These are phyloP conservation scores for Chrysosphaeria jannelii DNA, from an alignment of 2,329 filamentous ascomycete species.

Conservation along the genomic window DNA sequence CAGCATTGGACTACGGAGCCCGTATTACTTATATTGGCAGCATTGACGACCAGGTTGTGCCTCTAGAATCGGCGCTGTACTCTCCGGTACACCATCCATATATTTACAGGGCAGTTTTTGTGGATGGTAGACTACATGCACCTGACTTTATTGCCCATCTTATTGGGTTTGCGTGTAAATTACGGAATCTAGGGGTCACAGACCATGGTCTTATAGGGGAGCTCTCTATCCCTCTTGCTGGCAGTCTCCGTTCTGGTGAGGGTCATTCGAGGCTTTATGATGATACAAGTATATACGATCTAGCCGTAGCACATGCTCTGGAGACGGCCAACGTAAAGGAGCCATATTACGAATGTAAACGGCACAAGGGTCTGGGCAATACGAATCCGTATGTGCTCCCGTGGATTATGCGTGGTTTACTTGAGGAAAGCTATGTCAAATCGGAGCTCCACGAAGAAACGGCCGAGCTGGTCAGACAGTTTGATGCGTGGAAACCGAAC, in stretches of 20 bases:
- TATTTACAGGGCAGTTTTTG: constrained; percentile 84
- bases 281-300: constrained; percentile 57
- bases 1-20: constrained; percentile 47
- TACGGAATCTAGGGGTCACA: constrained; percentile 73
- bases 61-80: constrained; percentile 77
- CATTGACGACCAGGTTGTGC: constrained; percentile 89
- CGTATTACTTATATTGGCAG: constrained; percentile 72
- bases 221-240: constrained; percentile 62
- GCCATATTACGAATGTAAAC: constrained; percentile 18
- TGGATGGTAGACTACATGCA: constrained; percentile 73
- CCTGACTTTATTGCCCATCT: constrained; percentile 85
- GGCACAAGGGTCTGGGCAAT: constrained; percentile 17
- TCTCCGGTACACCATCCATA: constrained; percentile 68
- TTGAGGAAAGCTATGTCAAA: constrained; percentile 79
- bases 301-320: constrained; percentile 41
- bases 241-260: constrained; percentile 71
- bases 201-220: constrained; percentile 87
- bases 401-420: constrained; percentile 77
- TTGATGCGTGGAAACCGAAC: constrained; percentile 74
- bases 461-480: constrained; percentile 49
- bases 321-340: constrained; percentile 30
- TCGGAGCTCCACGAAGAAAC: constrained; percentile 53
- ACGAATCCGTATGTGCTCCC: constrained; percentile 75
- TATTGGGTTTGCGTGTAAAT: constrained; percentile 72
- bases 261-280: constrained; percentile 87